These are phyloP conservation scores for Fusarium nisikadoi DNA, from an alignment of 2,329 filamentous ascomycete genomes.

Conservation along the genomic window DNA sequence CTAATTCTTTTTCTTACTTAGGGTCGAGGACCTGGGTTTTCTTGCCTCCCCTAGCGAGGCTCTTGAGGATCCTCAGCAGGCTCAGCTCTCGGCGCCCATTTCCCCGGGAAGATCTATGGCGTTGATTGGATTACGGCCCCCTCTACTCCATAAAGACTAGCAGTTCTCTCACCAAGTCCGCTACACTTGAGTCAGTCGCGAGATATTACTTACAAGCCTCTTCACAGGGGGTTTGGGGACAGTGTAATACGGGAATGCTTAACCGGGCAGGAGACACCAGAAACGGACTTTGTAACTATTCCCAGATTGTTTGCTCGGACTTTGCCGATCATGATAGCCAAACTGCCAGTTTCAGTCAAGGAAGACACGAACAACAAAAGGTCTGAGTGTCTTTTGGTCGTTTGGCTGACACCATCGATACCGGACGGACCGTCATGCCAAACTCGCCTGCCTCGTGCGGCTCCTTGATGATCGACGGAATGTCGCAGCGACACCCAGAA, in stretches of 20 bases:
- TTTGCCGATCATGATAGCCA: constrained; percentile 14
- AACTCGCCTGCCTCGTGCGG: constrained; percentile 11
- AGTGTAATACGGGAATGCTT: constrained; percentile 10
- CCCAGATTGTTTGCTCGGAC: constrained; percentile 1
- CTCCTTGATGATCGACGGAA: constrained; percentile 27
- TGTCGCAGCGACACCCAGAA: constrained; percentile 3
- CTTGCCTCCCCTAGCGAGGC: neutral
- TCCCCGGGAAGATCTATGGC: constrained; percentile 19
- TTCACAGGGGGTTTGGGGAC: neutral
- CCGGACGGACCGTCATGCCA: neutral
- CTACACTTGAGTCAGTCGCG: constrained; percentile 34
- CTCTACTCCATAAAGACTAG: neutral
- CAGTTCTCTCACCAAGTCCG: neutral
- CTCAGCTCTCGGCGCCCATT: neutral
- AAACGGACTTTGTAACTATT: neutral
- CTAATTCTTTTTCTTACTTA: too few relatives aligned
- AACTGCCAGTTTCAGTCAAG: neutral
- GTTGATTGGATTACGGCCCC: constrained; percentile 15
- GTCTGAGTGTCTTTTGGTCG: neutral
- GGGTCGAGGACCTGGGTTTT: too few relatives aligned
- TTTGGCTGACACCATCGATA: neutral
- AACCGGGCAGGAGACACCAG: neutral
- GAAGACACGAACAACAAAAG: neutral
- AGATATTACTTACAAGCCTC: constrained; percentile 12
- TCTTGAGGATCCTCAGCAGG: neutral